Evolutionary conservation across 129 eudicot species (phyloP), one percentile per base, ranked within the genome.

Genomic region (Sambucus nigra): DNA sequence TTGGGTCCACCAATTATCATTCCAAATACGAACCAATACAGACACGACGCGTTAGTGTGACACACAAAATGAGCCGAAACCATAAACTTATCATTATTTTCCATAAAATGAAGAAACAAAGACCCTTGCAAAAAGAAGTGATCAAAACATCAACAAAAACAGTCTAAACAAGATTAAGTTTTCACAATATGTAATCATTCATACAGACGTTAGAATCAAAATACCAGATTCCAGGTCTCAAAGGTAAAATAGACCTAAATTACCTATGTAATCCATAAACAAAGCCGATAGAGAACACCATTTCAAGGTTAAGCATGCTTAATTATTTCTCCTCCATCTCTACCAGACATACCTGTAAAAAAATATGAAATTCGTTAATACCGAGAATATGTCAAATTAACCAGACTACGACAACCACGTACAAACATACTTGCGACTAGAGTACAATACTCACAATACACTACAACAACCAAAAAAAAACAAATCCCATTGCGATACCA

Each of bases 291-390:
- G 39, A 26, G 7, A 38, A 60, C 76, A 69, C 57, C 57, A 60
- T 70, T 73, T 59, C 40, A 52, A 25, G 61, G 67, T 64, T 47
- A 63, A 59, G 61, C 71, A 62, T 35, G 61, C 31, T 47, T 24
- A 11, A 16, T 18, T 55, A 32, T 39, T 54, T 54, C 40, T 44
- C 25, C 50, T 28, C 42, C 73, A 39, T 47, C 63, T 25, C 54
- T 66, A 54, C 39, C 69, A 69, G 42, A 60, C 75, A 64, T 60
- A 69, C 81, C 76, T 65, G 55, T 38, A 55, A 47, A 15, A 24
- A 42, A 18, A 58, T 25, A 11, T 2, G 3, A 13, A 18, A 22
- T 15, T 38, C 22, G 25, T 28, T 23, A n/a, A 27, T 17, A 26
- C 7, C 35, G 1, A 3, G 8, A 29, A 29, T n/a, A n/a, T n/a